Conservation (phyloP, 2,329 filamentous ascomycete genomes). For the Ceratocystis ficicola region DNA sequence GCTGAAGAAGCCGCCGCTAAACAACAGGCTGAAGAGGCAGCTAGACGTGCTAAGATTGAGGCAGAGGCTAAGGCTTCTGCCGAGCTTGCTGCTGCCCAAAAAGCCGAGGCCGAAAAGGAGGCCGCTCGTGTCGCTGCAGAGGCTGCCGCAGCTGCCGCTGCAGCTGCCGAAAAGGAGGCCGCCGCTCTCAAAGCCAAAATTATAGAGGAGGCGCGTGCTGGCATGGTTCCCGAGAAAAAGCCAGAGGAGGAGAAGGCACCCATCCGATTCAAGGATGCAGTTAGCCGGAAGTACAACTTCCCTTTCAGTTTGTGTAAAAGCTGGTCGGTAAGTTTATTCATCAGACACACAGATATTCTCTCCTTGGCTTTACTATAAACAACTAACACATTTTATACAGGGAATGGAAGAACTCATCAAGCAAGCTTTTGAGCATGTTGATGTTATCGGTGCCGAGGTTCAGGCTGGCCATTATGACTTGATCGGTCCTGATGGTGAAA, state of each 20-base stretch:
- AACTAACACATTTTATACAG: slow-evolving; percentile 32
- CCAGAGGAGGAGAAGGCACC: slow-evolving; percentile 51
- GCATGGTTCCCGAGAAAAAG: slow-evolving; percentile 38
- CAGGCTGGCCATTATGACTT: slow-evolving; percentile 70
- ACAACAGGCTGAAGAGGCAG: slow-evolving; percentile 23
- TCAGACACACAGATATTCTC: neutral
- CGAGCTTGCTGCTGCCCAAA: slow-evolving; percentile 32
- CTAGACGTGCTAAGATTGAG: slow-evolving; percentile 25
- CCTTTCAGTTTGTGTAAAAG: slow-evolving; percentile 75
- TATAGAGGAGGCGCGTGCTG: slow-evolving; percentile 43
- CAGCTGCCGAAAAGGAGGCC: slow-evolving; percentile 40
- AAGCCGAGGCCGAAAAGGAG: slow-evolving; percentile 28
- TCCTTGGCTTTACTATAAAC: neutral
- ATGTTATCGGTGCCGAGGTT: slow-evolving; percentile 63
- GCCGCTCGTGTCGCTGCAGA: slow-evolving; percentile 31
- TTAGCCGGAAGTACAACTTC: slow-evolving; percentile 85
- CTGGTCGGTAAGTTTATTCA: slow-evolving; percentile 53
- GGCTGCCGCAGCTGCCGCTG: slow-evolving; percentile 30
- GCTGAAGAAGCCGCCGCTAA: slow-evolving; percentile 28
- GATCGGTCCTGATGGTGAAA: slow-evolving; percentile 65
- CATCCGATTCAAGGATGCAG: slow-evolving; percentile 82
- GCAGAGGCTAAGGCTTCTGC: slow-evolving; percentile 29
- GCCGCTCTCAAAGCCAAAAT: slow-evolving; percentile 44
- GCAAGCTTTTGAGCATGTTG: slow-evolving; percentile 70
- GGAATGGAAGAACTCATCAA: slow-evolving; percentile 80